phyloP scores from a whole-genome alignment of 2,329 filamentous ascomycete genomes.

The Fusarium vanettenii region DNA sequence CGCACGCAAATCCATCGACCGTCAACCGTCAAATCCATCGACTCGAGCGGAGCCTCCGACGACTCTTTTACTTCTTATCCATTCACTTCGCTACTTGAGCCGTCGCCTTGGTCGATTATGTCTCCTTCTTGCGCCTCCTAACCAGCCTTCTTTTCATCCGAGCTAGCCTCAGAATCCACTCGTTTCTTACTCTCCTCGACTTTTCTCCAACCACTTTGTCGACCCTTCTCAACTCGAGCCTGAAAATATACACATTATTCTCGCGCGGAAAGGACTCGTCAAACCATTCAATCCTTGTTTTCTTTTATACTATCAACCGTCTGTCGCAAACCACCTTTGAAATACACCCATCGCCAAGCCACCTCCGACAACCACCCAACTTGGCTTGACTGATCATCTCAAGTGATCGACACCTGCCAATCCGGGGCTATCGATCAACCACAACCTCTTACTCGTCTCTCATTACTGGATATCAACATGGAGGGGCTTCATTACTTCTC shows the following conservation, averaged over 20 bases:
- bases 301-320: slow-evolving; percentile 5
- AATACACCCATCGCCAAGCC: slow-evolving; percentile 25
- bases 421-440: slow-evolving; percentile 15
- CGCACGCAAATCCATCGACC: slow-evolving; percentile 31
- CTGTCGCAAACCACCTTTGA: slow-evolving; percentile 21
- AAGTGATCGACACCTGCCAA: slow-evolving; percentile 40
- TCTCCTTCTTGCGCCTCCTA: slow-evolving; percentile 47
- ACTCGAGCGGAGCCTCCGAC: slow-evolving; percentile 30
- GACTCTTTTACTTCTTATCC: slow-evolving; percentile 27
- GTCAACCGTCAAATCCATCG: slow-evolving; percentile 20
- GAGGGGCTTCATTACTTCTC: slow-evolving; percentile 36
- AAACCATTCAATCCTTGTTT: slow-evolving; percentile 6
- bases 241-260: slow-evolving; percentile 2
- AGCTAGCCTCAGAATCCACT: slow-evolving; percentile 63
- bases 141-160: slow-evolving; percentile 47
- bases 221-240: slow-evolving; percentile 22
- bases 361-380: slow-evolving; percentile 20
- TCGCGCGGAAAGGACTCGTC: slow-evolving; percentile 5
- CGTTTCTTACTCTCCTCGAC: slow-evolving; percentile 49
- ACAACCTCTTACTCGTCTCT: slow-evolving; percentile 4
- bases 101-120: slow-evolving; percentile 50
- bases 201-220: slow-evolving; percentile 21
- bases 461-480: slow-evolving; percentile 24
- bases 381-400: slow-evolving; percentile 33
- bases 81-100: slow-evolving; percentile 31